Base-by-base conservation (phyloP, 2,329 filamentous ascomycete species). In the Chaetomium sp. region DNA sequence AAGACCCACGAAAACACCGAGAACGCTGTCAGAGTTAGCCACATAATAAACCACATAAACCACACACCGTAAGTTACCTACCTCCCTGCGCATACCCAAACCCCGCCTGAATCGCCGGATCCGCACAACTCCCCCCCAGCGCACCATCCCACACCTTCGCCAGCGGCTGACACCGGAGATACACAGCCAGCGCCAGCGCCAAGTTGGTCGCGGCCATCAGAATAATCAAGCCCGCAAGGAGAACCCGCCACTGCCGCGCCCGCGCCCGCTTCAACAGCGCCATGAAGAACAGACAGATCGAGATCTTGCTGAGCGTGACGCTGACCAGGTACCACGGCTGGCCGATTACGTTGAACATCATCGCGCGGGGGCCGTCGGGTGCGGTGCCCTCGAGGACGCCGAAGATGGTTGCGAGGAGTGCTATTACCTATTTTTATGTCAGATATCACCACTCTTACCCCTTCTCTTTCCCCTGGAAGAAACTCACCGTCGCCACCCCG, bases 141-240 rank as follows among this genome's bases (percentile, higher is more conserved):
- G 48, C 43, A 1, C 66, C 60, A 10, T 69, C 62, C 72, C 72
- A 74, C 3, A 72, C 59, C 60, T 68, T 71, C 54, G 69, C 67
- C 40, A 72, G 60, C 41, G 72, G 72, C 4, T 66, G 66, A 55
- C 72, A 74, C 55, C 71, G 69, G 27, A 73, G 60, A 53, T 71
- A 67, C 6, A 66, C 65, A 19, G 69, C 66, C 40, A 72, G 53
- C 10, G 64, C 62, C 53, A 68, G 71, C 27, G 63, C 64, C 19
- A 70, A 54, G 52, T 69, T 71, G 33, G 70, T 63, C 5, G 66
- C 47, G 12, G 68, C 66, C 56, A 74, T 66, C 4, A 70, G 43
- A 32, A 69, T 50, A 10, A 71, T 65, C 51, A 69, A 58, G 6
- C 64, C 56, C 12, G 62, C 63, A 19, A 73, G 60, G 33, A 70